A percentile compares a stretch with the other conserved stretches of the same genome.
Evolutionary conservation across 2,329 filamentous ascomycete genomes (phyloP).

Genomic region (Ceratocystis ficicola): DNA sequence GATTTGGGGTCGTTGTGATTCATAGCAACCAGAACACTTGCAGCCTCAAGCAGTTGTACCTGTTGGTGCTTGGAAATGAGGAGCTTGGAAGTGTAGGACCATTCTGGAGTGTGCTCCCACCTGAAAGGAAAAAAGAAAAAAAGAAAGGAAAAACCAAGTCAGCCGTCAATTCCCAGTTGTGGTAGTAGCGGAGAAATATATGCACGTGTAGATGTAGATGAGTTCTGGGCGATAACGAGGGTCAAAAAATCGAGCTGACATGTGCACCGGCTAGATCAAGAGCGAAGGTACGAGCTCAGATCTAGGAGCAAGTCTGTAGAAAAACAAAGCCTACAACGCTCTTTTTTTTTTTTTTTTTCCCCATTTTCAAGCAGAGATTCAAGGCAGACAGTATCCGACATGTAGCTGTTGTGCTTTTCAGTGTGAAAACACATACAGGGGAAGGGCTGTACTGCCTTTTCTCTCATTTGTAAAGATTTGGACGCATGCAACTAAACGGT

Average conservation of each 20-base stretch:
- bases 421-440: neutral
- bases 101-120: slow-evolving; percentile 98
- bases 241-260: neutral
- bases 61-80: slow-evolving; percentile 99
- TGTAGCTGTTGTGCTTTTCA: slow-evolving; percentile 1
- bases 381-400: slow-evolving; percentile 11
- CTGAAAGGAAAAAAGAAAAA: slow-evolving; percentile 41
- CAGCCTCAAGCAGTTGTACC: slow-evolving; percentile 91
- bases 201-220: neutral
- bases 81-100: slow-evolving; percentile 92
- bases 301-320: neutral
- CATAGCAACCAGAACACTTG: slow-evolving; percentile 92
- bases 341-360: neutral
- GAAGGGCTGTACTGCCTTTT: slow-evolving; percentile 2
- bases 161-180: slow-evolving; percentile 29
- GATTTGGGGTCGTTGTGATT: slow-evolving; percentile 38
- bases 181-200: neutral
- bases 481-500: neutral
- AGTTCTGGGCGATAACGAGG: neutral
- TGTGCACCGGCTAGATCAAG: neutral
- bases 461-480: neutral
- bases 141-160: slow-evolving; percentile 31
- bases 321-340: neutral
- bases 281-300: neutral
- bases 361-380: neutral